phyloP scores from a whole-genome alignment of 257 asterid genomes.

The Thymus mandschuricus region DNA sequence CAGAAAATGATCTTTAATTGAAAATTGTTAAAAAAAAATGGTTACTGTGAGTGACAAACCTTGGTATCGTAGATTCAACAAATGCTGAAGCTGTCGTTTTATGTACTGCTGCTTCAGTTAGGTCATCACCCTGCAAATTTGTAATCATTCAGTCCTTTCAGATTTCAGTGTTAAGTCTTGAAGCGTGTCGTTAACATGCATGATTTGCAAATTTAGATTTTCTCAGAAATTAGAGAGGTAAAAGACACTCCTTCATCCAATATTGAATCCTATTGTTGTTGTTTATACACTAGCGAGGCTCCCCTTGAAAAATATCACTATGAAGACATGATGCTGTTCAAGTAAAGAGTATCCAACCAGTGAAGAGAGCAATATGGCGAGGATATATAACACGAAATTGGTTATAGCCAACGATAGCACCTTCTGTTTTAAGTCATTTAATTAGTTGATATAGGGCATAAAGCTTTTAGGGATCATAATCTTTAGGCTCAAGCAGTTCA shows the following conservation, averaged over 20 bases:
- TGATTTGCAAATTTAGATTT: constrained; percentile 25
- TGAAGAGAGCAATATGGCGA: not conserved
- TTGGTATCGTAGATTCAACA: constrained; percentile 32
- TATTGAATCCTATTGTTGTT: too few relatives aligned
- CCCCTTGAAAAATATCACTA: too few relatives aligned
- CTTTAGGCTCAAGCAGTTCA: too few relatives aligned
- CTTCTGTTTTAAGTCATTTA: too few relatives aligned
- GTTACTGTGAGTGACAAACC: constrained; percentile 41
- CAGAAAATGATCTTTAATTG: constrained; percentile 1
- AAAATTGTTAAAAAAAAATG: constrained; percentile 18
- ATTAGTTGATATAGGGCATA: too few relatives aligned
- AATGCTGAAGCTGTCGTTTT: constrained; percentile 40
- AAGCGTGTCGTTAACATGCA: constrained; percentile 33
- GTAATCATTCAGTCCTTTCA: constrained; percentile 35
- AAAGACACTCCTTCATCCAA: not conserved
- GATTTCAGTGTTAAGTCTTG: constrained; percentile 38
- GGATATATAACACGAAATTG: too few relatives aligned
- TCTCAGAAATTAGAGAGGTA: too few relatives aligned
- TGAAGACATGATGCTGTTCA: not conserved
- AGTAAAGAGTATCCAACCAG: not conserved
- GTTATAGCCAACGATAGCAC: too few relatives aligned
- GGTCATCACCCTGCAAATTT: constrained; percentile 37
- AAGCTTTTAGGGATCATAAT: too few relatives aligned
- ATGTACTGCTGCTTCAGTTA: constrained; percentile 38
- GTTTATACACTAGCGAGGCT: not conserved